phyloP scores from a whole-genome alignment of 345 rosid genomes.

The Passiflora organensis region DNA sequence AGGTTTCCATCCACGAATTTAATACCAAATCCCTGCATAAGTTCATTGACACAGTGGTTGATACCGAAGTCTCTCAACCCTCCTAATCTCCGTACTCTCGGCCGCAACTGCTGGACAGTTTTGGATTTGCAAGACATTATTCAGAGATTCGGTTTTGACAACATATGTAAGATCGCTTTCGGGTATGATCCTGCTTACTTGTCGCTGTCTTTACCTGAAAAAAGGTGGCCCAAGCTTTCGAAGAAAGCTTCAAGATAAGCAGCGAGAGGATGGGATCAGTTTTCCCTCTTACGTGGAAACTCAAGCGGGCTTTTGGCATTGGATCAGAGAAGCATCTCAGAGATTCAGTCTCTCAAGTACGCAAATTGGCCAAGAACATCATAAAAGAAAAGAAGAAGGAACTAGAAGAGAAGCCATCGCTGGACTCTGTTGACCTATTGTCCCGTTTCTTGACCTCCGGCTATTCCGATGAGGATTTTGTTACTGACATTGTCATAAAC shows the following conservation, averaged over 20 bases:
- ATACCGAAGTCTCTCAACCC: conserved; percentile 46
- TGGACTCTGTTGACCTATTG: conserved; percentile 45
- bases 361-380: conserved; percentile 44
- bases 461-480: too few species aligned
- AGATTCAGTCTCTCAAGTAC: conserved; percentile 33
- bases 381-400: conserved; percentile 42
- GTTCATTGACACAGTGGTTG: conserved; percentile 51
- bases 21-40: conserved; percentile 62
- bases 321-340: conserved; percentile 46
- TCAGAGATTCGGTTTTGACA: conserved; percentile 65
- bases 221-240: conserved; percentile 40
- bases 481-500: conserved; percentile 59
- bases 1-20: conserved; percentile 69
- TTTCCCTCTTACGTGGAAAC: conserved; percentile 37
- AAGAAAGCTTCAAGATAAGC: conserved; percentile 37
- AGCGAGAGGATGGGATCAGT: conserved; percentile 27
- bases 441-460: conserved; percentile 50
- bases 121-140: conserved; percentile 58
- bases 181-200: conserved; percentile 60
- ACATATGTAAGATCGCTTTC: conserved; percentile 64
- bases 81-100: conserved; percentile 50
- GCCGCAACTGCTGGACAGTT: conserved; percentile 22
- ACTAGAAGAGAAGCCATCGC: conserved; percentile 11
- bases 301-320: conserved; percentile 32
- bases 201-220: conserved; percentile 36